Evolutionary conservation across 2,329 filamentous ascomycete genomes (phyloP), one percentile per base, ranked within the genome.

Genomic region (Fusarium protoensiforme): DNA sequence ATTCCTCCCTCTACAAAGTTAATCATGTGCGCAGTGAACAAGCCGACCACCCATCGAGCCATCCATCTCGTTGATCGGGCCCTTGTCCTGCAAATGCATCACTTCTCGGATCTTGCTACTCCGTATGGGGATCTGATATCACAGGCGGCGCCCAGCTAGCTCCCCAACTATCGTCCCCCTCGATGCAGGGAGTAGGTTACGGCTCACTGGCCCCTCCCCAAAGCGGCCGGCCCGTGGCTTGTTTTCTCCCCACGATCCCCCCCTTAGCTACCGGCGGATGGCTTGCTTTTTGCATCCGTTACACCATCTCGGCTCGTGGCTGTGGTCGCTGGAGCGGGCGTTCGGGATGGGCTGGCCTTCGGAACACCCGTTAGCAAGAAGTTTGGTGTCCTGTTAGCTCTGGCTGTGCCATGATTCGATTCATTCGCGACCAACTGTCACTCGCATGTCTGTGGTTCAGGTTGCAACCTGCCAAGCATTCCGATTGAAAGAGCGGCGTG

Each of bases 211-310:
- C 59, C 51, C 54, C 59, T 59, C 56, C 22, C 41, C 41, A 64
- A 56, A 66, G 10, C 20, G 65, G 46, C 62, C 67, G 58, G 64
- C 54, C 48, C n/a, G 48, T 67, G 67, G 59, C 72, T 75, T 75
- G 70, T 75, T 75, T 65, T 65, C 73, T 71, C 75, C 68, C 74
- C 75, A 64, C 74, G 75, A 77, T 72, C 53, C 60, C 64, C 22
- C 51, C 48, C n/a, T 43, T 43, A 64, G 61, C 64, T 68, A 61
- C 63, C 61, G 65, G 58, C 60, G 64, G 70, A 67, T 63, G 53
- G 59, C 58, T 76, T 75, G 63, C 61, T 67, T 74, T 71, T 69
- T 63, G 11, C 29, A 38, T 41, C 57, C 58, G 64, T 67, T 53
- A 41, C 65, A 65, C 65, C 46, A 62, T 60, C 53, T 46, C 43